Conservation (phyloP, 345 rosid species). For the Punica granatum region DNA sequence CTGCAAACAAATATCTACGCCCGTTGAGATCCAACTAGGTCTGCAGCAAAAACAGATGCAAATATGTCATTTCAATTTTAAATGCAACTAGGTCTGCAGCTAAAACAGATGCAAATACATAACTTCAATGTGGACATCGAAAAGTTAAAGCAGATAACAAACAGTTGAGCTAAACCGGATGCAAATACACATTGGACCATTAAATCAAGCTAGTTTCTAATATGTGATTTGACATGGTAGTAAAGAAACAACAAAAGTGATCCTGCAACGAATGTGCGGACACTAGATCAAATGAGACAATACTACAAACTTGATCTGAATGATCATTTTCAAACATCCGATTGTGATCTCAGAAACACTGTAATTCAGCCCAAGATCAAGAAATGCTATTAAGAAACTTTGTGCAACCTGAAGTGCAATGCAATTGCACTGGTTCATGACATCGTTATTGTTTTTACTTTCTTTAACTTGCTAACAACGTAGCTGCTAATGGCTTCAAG, state of each 20-base stretch:
- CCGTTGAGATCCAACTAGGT: not conserved
- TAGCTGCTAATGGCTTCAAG: not conserved
- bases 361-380: not conserved
- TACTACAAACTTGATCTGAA: not conserved
- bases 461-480: not conserved
- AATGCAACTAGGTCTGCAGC: too few relatives aligned
- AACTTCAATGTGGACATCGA: too few relatives aligned
- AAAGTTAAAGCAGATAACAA: not conserved
- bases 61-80: not conserved
- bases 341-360: not conserved
- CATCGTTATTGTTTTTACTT: not conserved
- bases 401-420: not conserved
- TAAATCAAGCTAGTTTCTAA: not conserved
- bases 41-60: slow-evolving; percentile 3
- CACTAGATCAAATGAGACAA: not conserved
- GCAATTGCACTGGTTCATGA: not conserved
- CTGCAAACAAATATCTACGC: not conserved
- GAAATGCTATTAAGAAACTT: not conserved
- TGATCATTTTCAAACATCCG: not conserved
- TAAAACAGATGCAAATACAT: too few relatives aligned
- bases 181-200: not conserved
- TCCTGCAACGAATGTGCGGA: not conserved
- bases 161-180: not conserved
- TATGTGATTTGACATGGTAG: not conserved
- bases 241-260: not conserved